Evolutionary conservation across 306 rosid genomes (phyloP).

Genomic region (Lagenaria siceraria): DNA sequence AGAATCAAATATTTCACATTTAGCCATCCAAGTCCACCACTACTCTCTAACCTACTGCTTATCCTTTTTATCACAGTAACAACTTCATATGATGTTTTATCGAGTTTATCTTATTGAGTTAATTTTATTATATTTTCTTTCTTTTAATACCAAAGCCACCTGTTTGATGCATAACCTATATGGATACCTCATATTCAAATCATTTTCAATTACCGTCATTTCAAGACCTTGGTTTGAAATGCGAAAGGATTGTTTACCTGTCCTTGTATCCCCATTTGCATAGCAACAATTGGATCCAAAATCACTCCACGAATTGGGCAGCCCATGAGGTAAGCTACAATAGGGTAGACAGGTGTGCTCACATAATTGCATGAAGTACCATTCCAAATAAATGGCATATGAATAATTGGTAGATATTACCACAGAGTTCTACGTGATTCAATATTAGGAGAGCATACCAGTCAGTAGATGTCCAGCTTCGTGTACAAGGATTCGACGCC

Average conservation of each 20-base stretch:
- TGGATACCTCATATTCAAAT: neutral
- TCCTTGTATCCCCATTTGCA: constrained; percentile 98
- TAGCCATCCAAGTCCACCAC: neutral
- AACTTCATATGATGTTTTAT: neutral
- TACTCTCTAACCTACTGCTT: neutral
- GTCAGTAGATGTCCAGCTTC: constrained; percentile 86
- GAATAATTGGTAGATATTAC: no score
- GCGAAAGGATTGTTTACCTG: constrained; percentile 46
- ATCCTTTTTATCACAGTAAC: neutral
- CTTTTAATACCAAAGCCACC: neutral
- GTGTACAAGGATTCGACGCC: constrained; percentile 71
- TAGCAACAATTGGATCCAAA: constrained; percentile 83
- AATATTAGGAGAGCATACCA: constrained; percentile 27
- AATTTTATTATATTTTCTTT: neutral
- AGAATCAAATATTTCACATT: neutral
- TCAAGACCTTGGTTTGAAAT: neutral
- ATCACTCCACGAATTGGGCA: constrained; percentile 94
- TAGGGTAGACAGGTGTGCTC: neutral
- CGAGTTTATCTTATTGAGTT: no score
- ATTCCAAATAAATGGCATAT: neutral
- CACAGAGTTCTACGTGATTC: neutral
- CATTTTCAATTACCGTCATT: neutral
- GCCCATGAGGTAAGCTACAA: constrained; percentile 87
- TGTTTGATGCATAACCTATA: neutral
- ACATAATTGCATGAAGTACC: neutral